A percentile compares a stretch with the other conserved stretches of the same genome.
Conservation (phyloP, 805 yeast genomes). For the Monosporozyma unispora region DNA sequence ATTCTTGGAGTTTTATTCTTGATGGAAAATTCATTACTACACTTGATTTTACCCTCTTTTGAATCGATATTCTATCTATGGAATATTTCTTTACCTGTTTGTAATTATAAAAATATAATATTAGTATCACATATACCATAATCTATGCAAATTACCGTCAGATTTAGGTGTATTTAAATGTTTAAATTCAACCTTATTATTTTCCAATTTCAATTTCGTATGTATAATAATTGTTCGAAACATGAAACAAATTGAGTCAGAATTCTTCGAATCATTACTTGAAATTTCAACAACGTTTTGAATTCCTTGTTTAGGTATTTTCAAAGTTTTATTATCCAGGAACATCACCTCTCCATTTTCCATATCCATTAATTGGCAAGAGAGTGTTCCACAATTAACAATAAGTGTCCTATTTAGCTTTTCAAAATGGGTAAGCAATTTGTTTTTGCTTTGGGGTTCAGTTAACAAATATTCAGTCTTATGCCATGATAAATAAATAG, state of each 20-base stretch:
- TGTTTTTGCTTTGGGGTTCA: slow-evolving; percentile 18
- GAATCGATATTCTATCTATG: background rate
- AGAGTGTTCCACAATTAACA: slow-evolving; percentile 13
- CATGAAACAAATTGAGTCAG: background rate
- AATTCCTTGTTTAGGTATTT: slow-evolving; percentile 1
- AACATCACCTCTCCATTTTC: slow-evolving; percentile 20
- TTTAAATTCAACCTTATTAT: no score
- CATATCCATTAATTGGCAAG: slow-evolving; percentile 22
- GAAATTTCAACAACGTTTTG: slow-evolving; percentile 9
- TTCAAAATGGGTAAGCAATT: slow-evolving; percentile 15
- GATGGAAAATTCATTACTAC: background rate
- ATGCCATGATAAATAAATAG: slow-evolving; percentile 17
- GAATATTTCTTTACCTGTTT: background rate
- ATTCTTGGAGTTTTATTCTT: background rate
- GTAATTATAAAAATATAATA: no score
- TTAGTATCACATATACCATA: no score
- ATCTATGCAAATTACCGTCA: background rate
- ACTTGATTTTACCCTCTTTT: background rate
- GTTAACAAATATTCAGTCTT: slow-evolving; percentile 16
- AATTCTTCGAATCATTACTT: background rate
- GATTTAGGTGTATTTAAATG: no score
- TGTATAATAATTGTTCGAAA: no score
- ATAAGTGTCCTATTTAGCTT: slow-evolving; percentile 23
- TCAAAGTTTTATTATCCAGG: slow-evolving; percentile 3
- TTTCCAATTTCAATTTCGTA: no score